Percentiles rank a stretch among this genome's conserved stretches.
Conservation (phyloP, 169 alveolate species). For the Neospora caninum region DNA sequence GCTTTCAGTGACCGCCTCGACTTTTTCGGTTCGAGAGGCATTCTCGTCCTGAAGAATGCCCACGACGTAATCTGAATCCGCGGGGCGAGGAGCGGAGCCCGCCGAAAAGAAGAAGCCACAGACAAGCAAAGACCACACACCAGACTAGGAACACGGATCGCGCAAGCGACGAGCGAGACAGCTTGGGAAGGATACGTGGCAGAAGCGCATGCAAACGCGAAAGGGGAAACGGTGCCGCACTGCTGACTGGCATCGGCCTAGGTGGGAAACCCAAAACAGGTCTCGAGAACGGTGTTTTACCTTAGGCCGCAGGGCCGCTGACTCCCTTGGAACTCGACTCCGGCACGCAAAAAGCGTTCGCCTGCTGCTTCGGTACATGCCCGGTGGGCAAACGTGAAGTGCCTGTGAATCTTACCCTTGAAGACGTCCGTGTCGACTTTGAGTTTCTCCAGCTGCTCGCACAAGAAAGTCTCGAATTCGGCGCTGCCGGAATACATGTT, state of each 20-base stretch:
- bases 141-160: background rate
- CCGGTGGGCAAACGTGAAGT: too few species aligned
- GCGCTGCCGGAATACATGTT: constrained; percentile 27
- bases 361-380: background rate
- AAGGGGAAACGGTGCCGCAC: too few species aligned
- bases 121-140: background rate
- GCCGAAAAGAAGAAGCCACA: background rate
- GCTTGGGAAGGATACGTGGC: too few species aligned
- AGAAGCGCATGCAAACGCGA: too few species aligned
- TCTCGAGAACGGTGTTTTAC: too few species aligned
- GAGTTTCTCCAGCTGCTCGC: constrained; percentile 35
- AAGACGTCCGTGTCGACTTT: constrained; percentile 34
- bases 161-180: background rate
- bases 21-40: constrained; percentile 4
- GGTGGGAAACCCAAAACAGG: too few species aligned
- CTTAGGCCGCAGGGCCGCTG: too few species aligned
- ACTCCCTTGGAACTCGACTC: too few species aligned
- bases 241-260: too few species aligned
- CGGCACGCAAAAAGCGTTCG: too few species aligned
- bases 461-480: background rate
- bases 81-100: background rate
- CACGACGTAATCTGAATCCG: constrained; percentile 11
- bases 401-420: background rate
- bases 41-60: constrained; percentile 26
- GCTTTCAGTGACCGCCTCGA: background rate